Percentiles rank a stretch among this genome's conserved stretches.
These are phyloP conservation scores for Maudiozyma bulderi DNA, from an alignment of 805 yeast genomes.

Conservation along the genomic window DNA sequence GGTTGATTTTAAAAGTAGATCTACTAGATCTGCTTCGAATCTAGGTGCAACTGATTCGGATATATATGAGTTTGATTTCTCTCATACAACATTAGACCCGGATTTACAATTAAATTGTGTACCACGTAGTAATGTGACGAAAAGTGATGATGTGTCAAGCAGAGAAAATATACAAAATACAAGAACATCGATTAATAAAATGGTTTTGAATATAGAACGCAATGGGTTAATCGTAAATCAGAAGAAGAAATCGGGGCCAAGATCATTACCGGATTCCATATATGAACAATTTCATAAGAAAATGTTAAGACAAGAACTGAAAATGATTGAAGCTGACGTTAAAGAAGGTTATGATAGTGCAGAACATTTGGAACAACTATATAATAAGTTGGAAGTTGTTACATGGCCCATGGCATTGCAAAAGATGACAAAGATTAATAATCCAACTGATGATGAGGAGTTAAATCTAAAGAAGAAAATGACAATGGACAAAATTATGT, in stretches of 20 bases:
- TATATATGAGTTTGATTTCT: constrained; percentile 32
- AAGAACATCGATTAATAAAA: constrained; percentile 9
- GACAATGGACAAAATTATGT: constrained; percentile 40
- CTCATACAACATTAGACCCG: constrained; percentile 14
- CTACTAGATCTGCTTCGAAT: constrained; percentile 11
- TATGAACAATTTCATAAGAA: constrained; percentile 43
- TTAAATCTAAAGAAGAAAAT: constrained; percentile 39
- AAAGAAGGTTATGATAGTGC: constrained; percentile 43
- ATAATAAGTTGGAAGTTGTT: constrained; percentile 36
- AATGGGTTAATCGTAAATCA: constrained; percentile 2
- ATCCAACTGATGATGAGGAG: constrained; percentile 42
- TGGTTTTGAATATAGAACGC: constrained; percentile 14
- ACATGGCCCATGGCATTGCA: constrained; percentile 42
- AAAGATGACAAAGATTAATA: constrained; percentile 40
- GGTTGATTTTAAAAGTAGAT: constrained; percentile 1
- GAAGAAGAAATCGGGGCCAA: neutral
- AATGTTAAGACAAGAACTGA: constrained; percentile 56
- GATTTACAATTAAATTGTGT: constrained; percentile 8
- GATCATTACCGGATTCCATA: constrained; percentile 40
- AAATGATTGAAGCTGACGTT: constrained; percentile 46
- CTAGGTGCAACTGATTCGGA: constrained; percentile 12
- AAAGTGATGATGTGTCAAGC: neutral
- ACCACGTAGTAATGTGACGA: neutral
- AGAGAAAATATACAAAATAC: neutral
- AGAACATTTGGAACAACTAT: constrained; percentile 36